Percentiles rank a stretch among this genome's conserved stretches.
These are phyloP conservation scores for Vaccinium myrtillus DNA, from an alignment of 148 eudicot species.

Conservation along the genomic window DNA sequence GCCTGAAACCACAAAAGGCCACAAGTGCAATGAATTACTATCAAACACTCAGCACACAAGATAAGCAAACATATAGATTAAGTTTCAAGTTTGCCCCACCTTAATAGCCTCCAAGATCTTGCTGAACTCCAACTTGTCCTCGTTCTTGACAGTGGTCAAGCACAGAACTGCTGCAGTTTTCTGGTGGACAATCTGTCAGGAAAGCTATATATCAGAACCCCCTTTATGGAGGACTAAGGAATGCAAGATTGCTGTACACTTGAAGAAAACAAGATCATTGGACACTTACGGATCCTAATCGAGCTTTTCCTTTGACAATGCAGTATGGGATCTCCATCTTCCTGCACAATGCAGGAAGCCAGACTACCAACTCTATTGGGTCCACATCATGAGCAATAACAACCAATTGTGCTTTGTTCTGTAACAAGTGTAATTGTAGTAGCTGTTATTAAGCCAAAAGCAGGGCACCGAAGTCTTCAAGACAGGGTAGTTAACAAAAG, in stretches of 20 bases:
- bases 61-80: not conserved
- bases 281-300: constrained; percentile 67
- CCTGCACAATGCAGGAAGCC: constrained; percentile 92
- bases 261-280: not conserved
- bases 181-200: constrained; percentile 76
- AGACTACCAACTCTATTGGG: constrained; percentile 91
- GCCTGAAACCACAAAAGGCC: constrained; percentile 42
- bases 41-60: not conserved
- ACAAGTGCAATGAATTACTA: not conserved
- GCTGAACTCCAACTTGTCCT: constrained; percentile 88
- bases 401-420: constrained; percentile 93
- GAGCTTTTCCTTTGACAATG: constrained; percentile 91
- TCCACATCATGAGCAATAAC: constrained; percentile 96
- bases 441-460: not conserved
- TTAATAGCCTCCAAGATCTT: constrained; percentile 84
- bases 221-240: not conserved
- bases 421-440: constrained; percentile 15
- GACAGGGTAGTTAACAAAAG: not conserved
- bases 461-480: not conserved
- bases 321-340: constrained; percentile 97
- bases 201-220: not conserved
- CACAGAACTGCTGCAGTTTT: constrained; percentile 77
- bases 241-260: not conserved
- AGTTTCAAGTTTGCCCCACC: constrained; percentile 33
- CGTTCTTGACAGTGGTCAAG: constrained; percentile 78